Evolutionary conservation across 2,329 filamentous ascomycete species (phyloP).

Genomic region (Bipolaris gigantea): DNA sequence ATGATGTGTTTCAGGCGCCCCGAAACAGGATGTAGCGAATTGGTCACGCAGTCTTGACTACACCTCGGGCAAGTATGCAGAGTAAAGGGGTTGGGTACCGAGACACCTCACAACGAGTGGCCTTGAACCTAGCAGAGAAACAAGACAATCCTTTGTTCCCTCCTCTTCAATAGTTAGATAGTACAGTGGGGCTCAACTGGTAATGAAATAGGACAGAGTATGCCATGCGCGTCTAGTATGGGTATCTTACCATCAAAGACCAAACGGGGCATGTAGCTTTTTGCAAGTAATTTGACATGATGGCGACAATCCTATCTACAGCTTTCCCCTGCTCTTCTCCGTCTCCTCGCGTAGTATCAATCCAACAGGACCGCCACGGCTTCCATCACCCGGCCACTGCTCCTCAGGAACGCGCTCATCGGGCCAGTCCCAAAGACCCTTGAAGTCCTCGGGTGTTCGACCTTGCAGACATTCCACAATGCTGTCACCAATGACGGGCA

Average conservation of each 20-base stretch:
- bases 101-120: too few relatives aligned
- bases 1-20: too few relatives aligned
- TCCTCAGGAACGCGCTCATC: slow-evolving; percentile 44
- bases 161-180: too few relatives aligned
- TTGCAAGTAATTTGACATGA: not conserved
- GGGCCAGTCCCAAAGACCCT: slow-evolving; percentile 63
- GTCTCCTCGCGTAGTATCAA: slow-evolving; percentile 48
- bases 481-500: slow-evolving; percentile 60
- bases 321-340: slow-evolving; percentile 36
- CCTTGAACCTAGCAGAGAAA: too few relatives aligned
- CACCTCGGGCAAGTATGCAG: too few relatives aligned
- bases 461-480: slow-evolving; percentile 56
- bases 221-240: not conserved
- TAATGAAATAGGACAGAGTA: too few relatives aligned
- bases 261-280: too few relatives aligned
- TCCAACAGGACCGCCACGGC: slow-evolving; percentile 42
- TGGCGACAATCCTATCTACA: slow-evolving; percentile 22
- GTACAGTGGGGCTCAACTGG: too few relatives aligned
- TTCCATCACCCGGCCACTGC: slow-evolving; percentile 44
- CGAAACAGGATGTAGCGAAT: too few relatives aligned
- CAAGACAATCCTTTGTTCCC: too few relatives aligned
- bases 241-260: not conserved
- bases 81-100: too few relatives aligned
- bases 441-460: slow-evolving; percentile 53
- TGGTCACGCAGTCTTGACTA: too few relatives aligned